These are phyloP conservation scores for Cinnamomum chago DNA, from an alignment of 164 flowering plant genomes.

Conservation along the genomic window DNA sequence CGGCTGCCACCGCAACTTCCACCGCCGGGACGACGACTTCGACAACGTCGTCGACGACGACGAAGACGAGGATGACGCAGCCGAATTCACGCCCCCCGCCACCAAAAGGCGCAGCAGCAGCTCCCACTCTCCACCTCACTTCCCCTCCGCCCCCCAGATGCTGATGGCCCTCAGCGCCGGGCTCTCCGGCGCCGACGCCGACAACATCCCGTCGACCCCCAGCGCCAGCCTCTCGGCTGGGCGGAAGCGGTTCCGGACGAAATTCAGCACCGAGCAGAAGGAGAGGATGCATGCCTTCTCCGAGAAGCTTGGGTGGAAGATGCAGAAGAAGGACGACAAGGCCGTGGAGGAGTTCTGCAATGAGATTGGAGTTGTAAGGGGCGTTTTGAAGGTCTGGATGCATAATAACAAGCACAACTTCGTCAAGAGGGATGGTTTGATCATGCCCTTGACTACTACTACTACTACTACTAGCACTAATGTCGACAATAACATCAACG, in stretches of 20 bases:
- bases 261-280: constrained; percentile 72
- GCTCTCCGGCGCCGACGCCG: background rate
- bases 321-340: constrained; percentile 54
- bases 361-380: constrained; percentile 51
- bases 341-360: constrained; percentile 54
- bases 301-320: constrained; percentile 68
- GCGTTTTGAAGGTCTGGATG: constrained; percentile 86
- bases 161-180: constrained; percentile 48
- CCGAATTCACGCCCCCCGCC: background rate
- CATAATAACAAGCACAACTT: constrained; percentile 62
- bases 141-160: constrained; percentile 48
- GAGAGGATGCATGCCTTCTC: constrained; percentile 59
- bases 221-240: constrained; percentile 4
- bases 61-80: background rate
- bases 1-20: constrained; percentile 69
- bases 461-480: background rate
- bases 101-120: constrained; percentile 2
- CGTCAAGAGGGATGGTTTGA: constrained; percentile 23
- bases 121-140: constrained; percentile 30
- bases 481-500: background rate
- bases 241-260: constrained; percentile 66
- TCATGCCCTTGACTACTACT: background rate
- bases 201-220: background rate
- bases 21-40: constrained; percentile 46
- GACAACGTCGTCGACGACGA: background rate